Base-by-base conservation (phyloP, 1,284 basidiomycete species). In the Exobasidium cylindrosporum region DNA sequence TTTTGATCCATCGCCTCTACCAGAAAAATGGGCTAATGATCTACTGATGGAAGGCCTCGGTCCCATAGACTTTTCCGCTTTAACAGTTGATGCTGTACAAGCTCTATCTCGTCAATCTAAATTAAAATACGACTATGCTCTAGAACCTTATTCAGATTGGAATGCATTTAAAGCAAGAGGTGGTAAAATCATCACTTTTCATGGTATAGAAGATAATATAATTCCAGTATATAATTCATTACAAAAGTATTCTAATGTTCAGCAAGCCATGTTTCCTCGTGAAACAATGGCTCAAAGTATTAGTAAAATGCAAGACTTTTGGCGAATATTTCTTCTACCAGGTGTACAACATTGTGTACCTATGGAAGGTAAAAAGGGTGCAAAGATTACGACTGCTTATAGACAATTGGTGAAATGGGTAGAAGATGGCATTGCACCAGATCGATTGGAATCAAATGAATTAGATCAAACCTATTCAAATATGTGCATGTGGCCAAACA, bases 401-500 rank as follows among this genome's bases (percentile, higher is more conserved):
- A 65, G 80, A 0, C 81, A 82, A 21, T 75, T 83, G 43, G 79
- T 82, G 7, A 68, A 74, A 30, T 84, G 83, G 83, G 82, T 83
- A 5, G 83, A 84, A 63, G 60, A 76, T 1, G 81, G 78, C 3
- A 58, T 70, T 24, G 78, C 80, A 0, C 82, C 82, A 23, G 47
- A 50, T 7, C 47, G 47, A 21, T 14, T 50, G 47, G 21, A 50
- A 17, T 40, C 35, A 10, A 7, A 40, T 17, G 35, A 40, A 40
- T 40, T 17, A 40, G 17, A 17, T 17, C 35, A 7, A 10, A 40
- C 35, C 35, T 40, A 40, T 40, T 40, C 35, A 7, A 40, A 40
- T 17, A 40, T 40, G 35, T 40, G 35, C 35, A 10, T 40, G 35
- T 40, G 17, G 7, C 35, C 35, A 40, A 40, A 17, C 35, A 40